Base-by-base conservation (phyloP, 2,329 filamentous ascomycete species). In the Colletotrichum eleusines region DNA sequence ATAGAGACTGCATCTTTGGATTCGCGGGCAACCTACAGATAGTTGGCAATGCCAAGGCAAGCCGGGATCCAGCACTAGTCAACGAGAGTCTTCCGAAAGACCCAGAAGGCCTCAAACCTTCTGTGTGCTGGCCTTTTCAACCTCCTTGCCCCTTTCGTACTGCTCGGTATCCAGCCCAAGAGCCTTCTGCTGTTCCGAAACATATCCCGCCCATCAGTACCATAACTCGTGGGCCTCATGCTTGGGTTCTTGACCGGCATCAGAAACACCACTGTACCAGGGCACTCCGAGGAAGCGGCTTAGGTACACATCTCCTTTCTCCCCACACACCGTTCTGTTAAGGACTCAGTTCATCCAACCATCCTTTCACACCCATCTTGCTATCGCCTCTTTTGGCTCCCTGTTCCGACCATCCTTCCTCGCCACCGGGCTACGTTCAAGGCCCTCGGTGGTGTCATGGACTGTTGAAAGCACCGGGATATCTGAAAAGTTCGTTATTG, bases 301-400 rank as follows among this genome's bases (percentile, higher is more conserved):
- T 53, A 66, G 38, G 26, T 53, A 51, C 33, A 26, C n/a, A 40
- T 38, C n/a, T 20, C 40, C 26, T 26, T 44, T 23, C 38, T 33
- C 63, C 38, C 40, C 63, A 57, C 63, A 60, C 63, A 26, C 40
- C 55, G 26, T 42, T 51, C 23, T 48, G 11, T 57, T 67, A 33
- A 16, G 44, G 28, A 28, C 62, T 44, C 62, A 51, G 51, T 67
- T 62, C 57, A 63, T 57, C 57, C 63, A 70, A 67, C 57, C 64
- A 70, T 61, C 20, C 48, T 67, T 28, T 35, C 33, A 44, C 51
- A 50, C 28, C 33, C 60, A 28, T 35, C 60, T 28, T 51, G 38
- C 35, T 53, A 14, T 64, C 26, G 33, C 31, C 40, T 51, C 33
- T 42, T 42, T 42, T 51, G 33, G 55, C 12, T 12, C 33, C 42